Evolutionary conservation across 2,329 filamentous ascomycete species (phyloP).

Genomic region (Claviceps purpurea): DNA sequence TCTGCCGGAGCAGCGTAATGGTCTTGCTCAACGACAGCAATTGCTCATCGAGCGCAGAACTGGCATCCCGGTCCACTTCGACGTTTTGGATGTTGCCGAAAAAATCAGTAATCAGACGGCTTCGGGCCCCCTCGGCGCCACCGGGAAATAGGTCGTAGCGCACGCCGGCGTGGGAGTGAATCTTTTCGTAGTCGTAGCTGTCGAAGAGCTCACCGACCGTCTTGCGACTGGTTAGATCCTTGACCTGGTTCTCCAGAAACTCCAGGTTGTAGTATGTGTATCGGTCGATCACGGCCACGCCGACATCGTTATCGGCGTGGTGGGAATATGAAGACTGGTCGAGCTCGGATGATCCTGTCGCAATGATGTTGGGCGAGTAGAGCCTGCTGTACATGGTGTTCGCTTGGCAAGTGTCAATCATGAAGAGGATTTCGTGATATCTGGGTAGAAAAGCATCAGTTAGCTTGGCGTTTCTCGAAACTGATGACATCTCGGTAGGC

Average conservation of each 20-base stretch:
- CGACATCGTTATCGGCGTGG: slow-evolving; percentile 95
- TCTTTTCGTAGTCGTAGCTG: slow-evolving; percentile 88
- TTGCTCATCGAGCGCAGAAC: slow-evolving; percentile 54
- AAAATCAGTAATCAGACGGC: slow-evolving; percentile 84
- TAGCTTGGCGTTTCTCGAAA: too few species aligned
- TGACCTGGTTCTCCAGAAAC: slow-evolving; percentile 83
- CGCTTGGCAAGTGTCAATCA: slow-evolving; percentile 99
- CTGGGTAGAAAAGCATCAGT: slow-evolving; percentile 22
- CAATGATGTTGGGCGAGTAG: slow-evolving; percentile 96
- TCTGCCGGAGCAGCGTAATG: slow-evolving; percentile 40
- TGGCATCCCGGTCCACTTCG: slow-evolving; percentile 59
- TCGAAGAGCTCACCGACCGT: slow-evolving; percentile 91
- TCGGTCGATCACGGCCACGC: slow-evolving; percentile 93
- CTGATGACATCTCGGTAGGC: too few species aligned
- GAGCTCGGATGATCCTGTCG: slow-evolving; percentile 89
- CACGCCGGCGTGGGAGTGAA: slow-evolving; percentile 83
- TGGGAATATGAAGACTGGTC: slow-evolving; percentile 96
- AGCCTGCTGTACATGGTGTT: slow-evolving; percentile 99
- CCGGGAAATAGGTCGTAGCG: slow-evolving; percentile 91
- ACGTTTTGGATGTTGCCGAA: slow-evolving; percentile 98
- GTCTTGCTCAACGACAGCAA: slow-evolving; percentile 60
- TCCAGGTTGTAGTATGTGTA: slow-evolving; percentile 99
- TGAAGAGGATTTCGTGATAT: slow-evolving; percentile 96
- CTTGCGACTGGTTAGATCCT: slow-evolving; percentile 73
- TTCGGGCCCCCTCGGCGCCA: slow-evolving; percentile 62